Percentiles rank a stretch among this genome's conserved stretches.
Conservation (phyloP, 2,329 filamentous ascomycete genomes). For the Plectosphaerella sp. region DNA sequence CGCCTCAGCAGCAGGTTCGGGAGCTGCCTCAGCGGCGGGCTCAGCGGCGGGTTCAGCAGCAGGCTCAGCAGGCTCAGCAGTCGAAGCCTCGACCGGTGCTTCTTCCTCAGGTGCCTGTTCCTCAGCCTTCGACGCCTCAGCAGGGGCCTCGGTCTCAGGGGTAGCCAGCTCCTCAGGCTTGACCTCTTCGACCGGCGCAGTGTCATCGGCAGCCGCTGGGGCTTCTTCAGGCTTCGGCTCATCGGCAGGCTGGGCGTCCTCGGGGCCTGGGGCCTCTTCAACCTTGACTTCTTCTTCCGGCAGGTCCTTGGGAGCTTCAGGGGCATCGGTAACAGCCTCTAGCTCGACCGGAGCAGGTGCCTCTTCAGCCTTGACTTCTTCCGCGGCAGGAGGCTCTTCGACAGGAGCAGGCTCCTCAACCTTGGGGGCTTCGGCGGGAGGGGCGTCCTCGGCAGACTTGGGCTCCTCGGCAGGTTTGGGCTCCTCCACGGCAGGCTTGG, state of each 20-base stretch:
- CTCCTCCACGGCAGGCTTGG: not conserved
- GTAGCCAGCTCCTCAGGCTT: no score
- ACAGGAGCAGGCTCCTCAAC: not conserved
- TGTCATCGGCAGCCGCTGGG: not conserved
- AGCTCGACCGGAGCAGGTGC: not conserved
- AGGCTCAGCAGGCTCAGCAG: not conserved
- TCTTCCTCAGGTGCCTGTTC: not conserved
- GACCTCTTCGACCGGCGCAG: constrained; percentile 1
- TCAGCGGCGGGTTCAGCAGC: not conserved
- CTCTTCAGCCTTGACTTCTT: not conserved
- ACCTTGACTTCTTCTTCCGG: not conserved
- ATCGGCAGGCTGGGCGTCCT: not conserved
- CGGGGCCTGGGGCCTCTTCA: not conserved
- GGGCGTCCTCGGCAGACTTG: not conserved
- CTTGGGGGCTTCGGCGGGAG: not conserved
- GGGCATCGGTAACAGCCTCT: no score
- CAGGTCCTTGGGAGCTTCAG: no score
- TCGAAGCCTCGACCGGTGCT: not conserved
- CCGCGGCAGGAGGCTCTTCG: not conserved
- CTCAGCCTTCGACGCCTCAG: not conserved
- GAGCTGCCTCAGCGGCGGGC: not conserved
- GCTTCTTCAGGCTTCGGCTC: not conserved
- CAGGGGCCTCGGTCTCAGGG: no score
- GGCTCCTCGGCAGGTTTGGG: not conserved
- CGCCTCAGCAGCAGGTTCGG: not conserved